Conservation (phyloP, 139 green algal genomes). For the Volvox reticuliferus region DNA sequence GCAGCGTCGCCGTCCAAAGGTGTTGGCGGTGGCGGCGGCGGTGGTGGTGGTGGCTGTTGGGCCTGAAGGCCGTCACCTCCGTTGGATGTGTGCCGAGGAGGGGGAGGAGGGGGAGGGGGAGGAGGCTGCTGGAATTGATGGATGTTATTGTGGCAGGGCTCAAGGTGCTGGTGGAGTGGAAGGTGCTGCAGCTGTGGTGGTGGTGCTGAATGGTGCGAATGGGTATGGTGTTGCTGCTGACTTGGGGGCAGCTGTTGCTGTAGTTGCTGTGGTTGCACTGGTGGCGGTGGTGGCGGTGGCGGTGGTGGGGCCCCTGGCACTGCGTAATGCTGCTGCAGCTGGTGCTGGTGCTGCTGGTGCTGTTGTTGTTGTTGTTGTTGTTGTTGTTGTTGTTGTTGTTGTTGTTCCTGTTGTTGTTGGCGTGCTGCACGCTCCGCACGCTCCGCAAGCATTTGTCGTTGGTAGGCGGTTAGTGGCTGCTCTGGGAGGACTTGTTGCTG, state of each 20-base stretch:
- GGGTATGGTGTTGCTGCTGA: too few species aligned
- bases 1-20: neutral
- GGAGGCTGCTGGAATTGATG: neutral
- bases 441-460: slow-evolving; percentile 25
- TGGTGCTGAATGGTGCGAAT: too few species aligned
- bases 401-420: neutral
- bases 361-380: neutral
- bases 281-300: neutral
- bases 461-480: slow-evolving; percentile 27
- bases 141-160: neutral
- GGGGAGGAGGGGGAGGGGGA: neutral
- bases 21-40: neutral
- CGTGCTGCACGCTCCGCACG: neutral
- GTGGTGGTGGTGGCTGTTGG: neutral
- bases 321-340: neutral
- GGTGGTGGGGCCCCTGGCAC: neutral
- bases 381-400: neutral
- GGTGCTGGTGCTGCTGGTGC: slow-evolving; percentile 3
- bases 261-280: neutral
- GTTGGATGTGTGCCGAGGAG: neutral
- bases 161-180: neutral
- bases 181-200: neutral
- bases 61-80: neutral
- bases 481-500: neutral
- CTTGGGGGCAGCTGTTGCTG: too few species aligned